A percentile compares a stretch with the other conserved stretches of the same genome.
Conservation (phyloP, 495 filamentous ascomycete species). For the Daldinia bambusicola region DNA sequence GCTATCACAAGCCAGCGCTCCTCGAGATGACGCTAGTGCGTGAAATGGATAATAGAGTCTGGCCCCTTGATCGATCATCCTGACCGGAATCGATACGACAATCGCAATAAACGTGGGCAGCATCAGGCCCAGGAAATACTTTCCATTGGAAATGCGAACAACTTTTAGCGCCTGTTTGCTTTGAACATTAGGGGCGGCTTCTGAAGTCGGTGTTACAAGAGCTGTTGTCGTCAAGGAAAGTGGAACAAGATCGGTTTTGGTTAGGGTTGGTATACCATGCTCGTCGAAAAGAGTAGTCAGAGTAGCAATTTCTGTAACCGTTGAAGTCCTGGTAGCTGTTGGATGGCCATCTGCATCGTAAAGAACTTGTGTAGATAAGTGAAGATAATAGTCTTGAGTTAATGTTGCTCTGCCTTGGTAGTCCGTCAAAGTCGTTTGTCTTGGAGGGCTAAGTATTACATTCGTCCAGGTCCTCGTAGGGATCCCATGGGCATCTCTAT, state of each 20-base stretch:
- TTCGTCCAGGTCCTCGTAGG: slow-evolving; percentile 15
- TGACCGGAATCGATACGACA: slow-evolving; percentile 42
- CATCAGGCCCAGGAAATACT: slow-evolving; percentile 50
- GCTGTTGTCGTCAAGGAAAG: slow-evolving; percentile 26
- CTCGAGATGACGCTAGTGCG: slow-evolving; percentile 38
- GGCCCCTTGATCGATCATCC: slow-evolving; percentile 46
- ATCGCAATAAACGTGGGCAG: slow-evolving; percentile 50
- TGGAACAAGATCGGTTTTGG: slow-evolving; percentile 34
- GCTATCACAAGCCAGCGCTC: slow-evolving; percentile 41
- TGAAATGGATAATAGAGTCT: slow-evolving; percentile 52
- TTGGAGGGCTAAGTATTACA: slow-evolving; percentile 13
- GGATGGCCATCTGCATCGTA: slow-evolving; percentile 28
- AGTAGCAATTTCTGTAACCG: slow-evolving; percentile 18
- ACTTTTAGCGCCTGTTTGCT: slow-evolving; percentile 23
- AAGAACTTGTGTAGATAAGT: slow-evolving; percentile 18
- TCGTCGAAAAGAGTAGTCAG: slow-evolving; percentile 31
- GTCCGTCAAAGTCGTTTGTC: slow-evolving; percentile 33
- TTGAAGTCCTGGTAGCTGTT: slow-evolving; percentile 31
- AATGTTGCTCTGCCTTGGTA: slow-evolving; percentile 31
- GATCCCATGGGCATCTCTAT: slow-evolving; percentile 17
- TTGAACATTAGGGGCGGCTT: slow-evolving; percentile 8
- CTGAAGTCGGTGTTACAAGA: slow-evolving; percentile 27
- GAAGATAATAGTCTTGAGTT: slow-evolving; percentile 35
- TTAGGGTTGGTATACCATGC: slow-evolving; percentile 29
- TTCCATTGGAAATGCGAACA: slow-evolving; percentile 32